Base-by-base conservation (phyloP, 2,329 filamentous ascomycete species). In the Sclerotinia nivalis region DNA sequence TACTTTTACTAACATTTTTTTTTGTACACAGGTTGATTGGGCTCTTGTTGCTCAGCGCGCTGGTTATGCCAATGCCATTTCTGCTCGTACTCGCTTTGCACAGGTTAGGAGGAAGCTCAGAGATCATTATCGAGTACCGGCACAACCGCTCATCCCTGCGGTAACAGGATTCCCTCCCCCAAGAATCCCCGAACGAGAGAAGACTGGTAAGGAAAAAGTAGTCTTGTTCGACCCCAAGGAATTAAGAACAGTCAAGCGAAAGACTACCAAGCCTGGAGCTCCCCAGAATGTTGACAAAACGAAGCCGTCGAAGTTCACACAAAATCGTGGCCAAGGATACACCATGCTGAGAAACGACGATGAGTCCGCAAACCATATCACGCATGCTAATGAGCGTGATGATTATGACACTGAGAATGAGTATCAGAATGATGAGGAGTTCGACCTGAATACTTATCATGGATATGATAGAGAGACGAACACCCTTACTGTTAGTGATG, bases 81-180 rank as follows among this genome's bases (percentile, higher is more conserved):
- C 82, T 4, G 84, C 85, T 52, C 69, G 83, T 80, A 80, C 82
- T 52, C 83, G 85, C 59, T 87, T 83, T 69, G 80, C 82, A 4
- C 84, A 86, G 71, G 81, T 86, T 71, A 85, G 83, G 76, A 78
- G 79, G 59, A 84, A 85, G 77, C 78, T 83, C 0, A 81, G 81
- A 4, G 66, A 47, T 31, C 5, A 64, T 64, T 64, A 60, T 34
- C 15, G 28, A n/a, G 2, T 43, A 45, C n/a, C 25, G 10, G 25
- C 59, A n/a, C 59, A 45, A 12, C 20, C 55, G 55, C 20, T 64
- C 18, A 12, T 61, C 40, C 58, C 58, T 31, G 31, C 28, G 4
- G 18, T 47, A 10, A 5, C 6, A n/a, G 55, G 58, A 18, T 28
- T 45, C 37, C 58, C 8, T 28, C 40, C n/a, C n/a, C 58, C 15